These are phyloP conservation scores for Oryza glumipatula DNA, from an alignment of 176 grass and related monocot species.

Conservation along the genomic window DNA sequence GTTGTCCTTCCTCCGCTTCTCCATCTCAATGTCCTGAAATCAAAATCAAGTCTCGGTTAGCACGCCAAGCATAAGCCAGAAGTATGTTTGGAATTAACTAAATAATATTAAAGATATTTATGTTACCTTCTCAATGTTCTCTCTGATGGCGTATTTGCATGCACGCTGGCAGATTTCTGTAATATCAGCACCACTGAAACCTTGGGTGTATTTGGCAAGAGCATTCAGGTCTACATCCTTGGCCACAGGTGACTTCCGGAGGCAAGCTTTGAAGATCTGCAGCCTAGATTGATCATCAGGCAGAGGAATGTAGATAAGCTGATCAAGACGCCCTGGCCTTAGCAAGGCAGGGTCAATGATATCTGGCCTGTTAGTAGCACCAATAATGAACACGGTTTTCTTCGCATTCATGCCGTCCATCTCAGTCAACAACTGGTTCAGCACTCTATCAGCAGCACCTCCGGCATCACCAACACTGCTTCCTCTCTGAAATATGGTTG, in stretches of 20 bases:
- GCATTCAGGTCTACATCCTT: constrained; percentile 76
- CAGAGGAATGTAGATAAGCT: constrained; percentile 88
- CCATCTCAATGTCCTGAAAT: constrained; percentile 75
- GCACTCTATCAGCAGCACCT: constrained; percentile 80
- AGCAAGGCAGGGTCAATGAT: constrained; percentile 91
- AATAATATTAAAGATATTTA: background rate
- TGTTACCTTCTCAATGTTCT: constrained; percentile 84
- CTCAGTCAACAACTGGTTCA: constrained; percentile 89
- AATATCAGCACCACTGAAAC: constrained; percentile 92
- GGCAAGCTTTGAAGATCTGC: constrained; percentile 80
- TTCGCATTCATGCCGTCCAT: constrained; percentile 92
- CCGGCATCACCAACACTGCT: constrained; percentile 78
- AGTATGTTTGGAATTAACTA: too few species aligned
- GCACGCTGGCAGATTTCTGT: constrained; percentile 89
- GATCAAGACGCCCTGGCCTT: constrained; percentile 84
- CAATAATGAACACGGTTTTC: constrained; percentile 89
- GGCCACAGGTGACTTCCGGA: constrained; percentile 85
- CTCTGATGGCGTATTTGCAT: constrained; percentile 90
- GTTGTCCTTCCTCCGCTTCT: constrained; percentile 65
- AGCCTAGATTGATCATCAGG: constrained; percentile 73
- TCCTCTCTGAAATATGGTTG: constrained; percentile 60
- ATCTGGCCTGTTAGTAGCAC: constrained; percentile 87
- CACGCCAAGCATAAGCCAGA: background rate
- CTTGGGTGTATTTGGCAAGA: constrained; percentile 87
- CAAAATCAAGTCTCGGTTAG: constrained; percentile 16